Percentiles rank a stretch among this genome's conserved stretches.
Evolutionary conservation across 441 rosid species (phyloP).

Genomic region (Codiaeum variegatum): DNA sequence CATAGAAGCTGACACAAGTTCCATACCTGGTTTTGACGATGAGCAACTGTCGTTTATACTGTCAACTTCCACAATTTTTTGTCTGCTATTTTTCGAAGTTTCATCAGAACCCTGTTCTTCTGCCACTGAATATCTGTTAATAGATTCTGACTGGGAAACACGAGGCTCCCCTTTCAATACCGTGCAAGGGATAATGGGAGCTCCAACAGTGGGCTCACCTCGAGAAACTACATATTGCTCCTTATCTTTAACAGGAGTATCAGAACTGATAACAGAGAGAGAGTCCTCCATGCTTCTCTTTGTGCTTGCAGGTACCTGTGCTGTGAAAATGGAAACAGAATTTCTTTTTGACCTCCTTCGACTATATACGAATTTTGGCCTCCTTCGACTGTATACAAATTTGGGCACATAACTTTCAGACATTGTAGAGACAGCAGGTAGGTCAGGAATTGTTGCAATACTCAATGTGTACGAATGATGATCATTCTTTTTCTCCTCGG

Average conservation of each 20-base stretch:
- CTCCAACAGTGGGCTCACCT: constrained; percentile 24
- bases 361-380: constrained; percentile 36
- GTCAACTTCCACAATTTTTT: constrained; percentile 41
- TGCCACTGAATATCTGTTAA: constrained; percentile 22
- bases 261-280: constrained; percentile 40
- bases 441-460: neutral
- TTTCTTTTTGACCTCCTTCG: constrained; percentile 47
- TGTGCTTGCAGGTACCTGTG: constrained; percentile 20
- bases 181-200: constrained; percentile 8
- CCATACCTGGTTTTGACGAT: constrained; percentile 55
- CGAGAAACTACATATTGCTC: constrained; percentile 29
- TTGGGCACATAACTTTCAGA: neutral
- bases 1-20: constrained; percentile 43
- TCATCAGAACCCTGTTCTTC: constrained; percentile 29
- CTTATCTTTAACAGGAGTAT: constrained; percentile 21
- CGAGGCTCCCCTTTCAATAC: neutral
- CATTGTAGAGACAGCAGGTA: neutral
- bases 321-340: constrained; percentile 29
- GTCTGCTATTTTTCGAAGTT: constrained; percentile 27
- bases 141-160: neutral
- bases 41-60: constrained; percentile 68
- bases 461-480: constrained; percentile 17
- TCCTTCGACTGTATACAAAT: constrained; percentile 61
- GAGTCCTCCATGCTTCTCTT: constrained; percentile 36
- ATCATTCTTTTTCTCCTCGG: constrained; percentile 31